These are phyloP conservation scores for Blastobotrys petasosporus DNA, from an alignment of 1,139 yeast species.

Conservation along the genomic window DNA sequence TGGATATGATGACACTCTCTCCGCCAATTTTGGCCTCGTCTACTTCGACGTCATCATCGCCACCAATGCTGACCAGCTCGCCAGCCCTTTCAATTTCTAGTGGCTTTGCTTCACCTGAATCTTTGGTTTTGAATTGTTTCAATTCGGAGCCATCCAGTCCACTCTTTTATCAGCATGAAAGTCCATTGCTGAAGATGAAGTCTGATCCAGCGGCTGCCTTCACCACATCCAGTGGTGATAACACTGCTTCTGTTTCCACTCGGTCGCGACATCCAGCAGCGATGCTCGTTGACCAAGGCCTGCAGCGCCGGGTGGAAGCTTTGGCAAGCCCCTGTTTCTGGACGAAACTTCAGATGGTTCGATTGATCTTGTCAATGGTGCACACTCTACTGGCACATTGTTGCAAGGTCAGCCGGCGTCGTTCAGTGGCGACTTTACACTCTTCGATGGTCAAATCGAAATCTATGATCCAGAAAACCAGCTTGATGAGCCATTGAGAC, in stretches of 20 bases:
- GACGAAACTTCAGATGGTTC: too few relatives aligned
- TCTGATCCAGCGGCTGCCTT: conserved; percentile 5
- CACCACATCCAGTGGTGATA: conserved; percentile 2
- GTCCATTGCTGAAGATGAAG: conserved; percentile 9
- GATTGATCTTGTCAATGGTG: too few relatives aligned
- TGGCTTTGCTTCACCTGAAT: conserved; percentile 24
- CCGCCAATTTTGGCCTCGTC: conserved; percentile 8
- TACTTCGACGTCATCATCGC: background rate
- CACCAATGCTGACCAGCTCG: conserved; percentile 9
- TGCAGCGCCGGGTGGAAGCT: conserved; percentile 35
- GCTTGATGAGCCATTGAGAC: too few relatives aligned
- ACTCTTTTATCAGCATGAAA: conserved; percentile 2
- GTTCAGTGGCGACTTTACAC: too few relatives aligned
- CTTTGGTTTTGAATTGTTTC: conserved; percentile 20
- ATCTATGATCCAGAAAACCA: too few relatives aligned
- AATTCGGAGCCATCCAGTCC: conserved; percentile 27
- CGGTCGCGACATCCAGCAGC: conserved; percentile 43
- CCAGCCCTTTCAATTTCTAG: conserved; percentile 12
- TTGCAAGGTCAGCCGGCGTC: too few relatives aligned
- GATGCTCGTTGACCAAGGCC: conserved; percentile 37
- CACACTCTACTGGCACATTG: too few relatives aligned
- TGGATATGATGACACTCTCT: conserved; percentile 10
- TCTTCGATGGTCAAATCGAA: too few relatives aligned
- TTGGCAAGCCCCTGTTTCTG: too few relatives aligned
- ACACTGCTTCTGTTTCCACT: conserved; percentile 6